Evolutionary conservation across 345 rosid species (phyloP), one percentile per base, ranked within the genome.

Genomic region (Dovyalis caffra): DNA sequence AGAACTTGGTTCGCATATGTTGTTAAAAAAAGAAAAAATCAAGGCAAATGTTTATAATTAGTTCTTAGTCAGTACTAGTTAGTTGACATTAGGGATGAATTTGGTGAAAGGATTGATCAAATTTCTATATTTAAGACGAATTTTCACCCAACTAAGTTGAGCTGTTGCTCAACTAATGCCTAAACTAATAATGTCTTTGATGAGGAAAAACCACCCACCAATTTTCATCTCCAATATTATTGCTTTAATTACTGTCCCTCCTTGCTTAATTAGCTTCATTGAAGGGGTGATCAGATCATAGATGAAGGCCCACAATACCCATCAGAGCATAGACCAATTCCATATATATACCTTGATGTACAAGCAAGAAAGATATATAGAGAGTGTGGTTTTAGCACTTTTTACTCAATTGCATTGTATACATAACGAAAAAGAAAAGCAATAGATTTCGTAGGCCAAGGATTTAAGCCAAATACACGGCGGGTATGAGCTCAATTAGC

Each of bases 361-460:
- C 69, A 83, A 47, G 82, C 84, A 64, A 77, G 33, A 43, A 32
- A 35, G 65, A 62, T 14, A 32, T 69, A 15, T 26, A 62, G 68
- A 14, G 38, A 9, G 57, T 18, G 15, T 26, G 53, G 32, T 16
- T 23, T 49, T 29, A 7, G 33, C 72, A 69, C 85, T 77, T 73
- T 66, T 81, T 64, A 60, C 71, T 75, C 69, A 15, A 62, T 68
- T 29, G 62, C 78, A 33, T 21, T 23, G 23, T 71, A 60, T 62
- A 37, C 73, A 67, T 73, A 47, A 70, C 72, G 74, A 63, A 73
- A 77, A 79, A 73, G 32, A 43, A 85, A 85, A 63, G 60, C 45
- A 0, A 0, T 26, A 62, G 83, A 83, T 83, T 74, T 74, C 58
- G 83, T 73, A 77, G 85, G 85, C 37, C 69, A 68, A 67, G 2